phyloP scores from a whole-genome alignment of 2,329 filamentous ascomycete species.

The Chaetomiaceae sp. region DNA sequence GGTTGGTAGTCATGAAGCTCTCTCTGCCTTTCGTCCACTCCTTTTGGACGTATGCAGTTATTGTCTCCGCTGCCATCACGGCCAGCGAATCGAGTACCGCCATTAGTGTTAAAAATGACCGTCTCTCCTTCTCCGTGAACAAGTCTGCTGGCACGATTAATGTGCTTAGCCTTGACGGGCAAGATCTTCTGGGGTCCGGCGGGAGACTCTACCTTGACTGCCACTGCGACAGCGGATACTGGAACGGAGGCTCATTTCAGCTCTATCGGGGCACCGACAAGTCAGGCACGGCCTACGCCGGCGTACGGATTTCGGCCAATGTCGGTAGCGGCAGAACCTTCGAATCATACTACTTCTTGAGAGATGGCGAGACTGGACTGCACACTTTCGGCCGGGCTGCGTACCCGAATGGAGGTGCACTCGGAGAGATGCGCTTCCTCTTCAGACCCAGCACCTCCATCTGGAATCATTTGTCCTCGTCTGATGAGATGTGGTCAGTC shows the following conservation, averaged over 20 bases:
- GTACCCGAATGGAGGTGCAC: neutral
- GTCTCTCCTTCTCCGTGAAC: neutral
- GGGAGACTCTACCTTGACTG: conserved; percentile 1
- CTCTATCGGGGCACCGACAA: neutral
- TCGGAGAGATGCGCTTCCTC: conserved; percentile 5
- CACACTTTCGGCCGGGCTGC: neutral
- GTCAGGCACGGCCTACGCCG: neutral
- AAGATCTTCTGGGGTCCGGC: conserved; percentile 1
- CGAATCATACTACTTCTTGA: conserved; percentile 2
- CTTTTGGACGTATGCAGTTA: neutral
- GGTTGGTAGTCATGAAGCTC: neutral
- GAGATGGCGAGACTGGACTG: conserved; percentile 3
- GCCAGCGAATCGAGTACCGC: neutral
- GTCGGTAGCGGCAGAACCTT: neutral
- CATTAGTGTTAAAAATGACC: neutral
- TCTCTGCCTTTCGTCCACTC: neutral
- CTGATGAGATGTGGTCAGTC: conserved; percentile 2
- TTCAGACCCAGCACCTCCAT: neutral
- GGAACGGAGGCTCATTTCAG: conserved; percentile 1
- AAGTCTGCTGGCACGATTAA: neutral
- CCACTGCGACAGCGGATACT: conserved; percentile 5
- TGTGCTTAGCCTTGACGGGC: neutral
- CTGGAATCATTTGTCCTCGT: conserved; percentile 2
- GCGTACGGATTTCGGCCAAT: neutral
- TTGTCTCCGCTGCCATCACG: neutral